Evolutionary conservation across 352 stramenopile species (phyloP), one percentile per base, ranked within the genome.

Genomic region (Pythium rishiriense): DNA sequence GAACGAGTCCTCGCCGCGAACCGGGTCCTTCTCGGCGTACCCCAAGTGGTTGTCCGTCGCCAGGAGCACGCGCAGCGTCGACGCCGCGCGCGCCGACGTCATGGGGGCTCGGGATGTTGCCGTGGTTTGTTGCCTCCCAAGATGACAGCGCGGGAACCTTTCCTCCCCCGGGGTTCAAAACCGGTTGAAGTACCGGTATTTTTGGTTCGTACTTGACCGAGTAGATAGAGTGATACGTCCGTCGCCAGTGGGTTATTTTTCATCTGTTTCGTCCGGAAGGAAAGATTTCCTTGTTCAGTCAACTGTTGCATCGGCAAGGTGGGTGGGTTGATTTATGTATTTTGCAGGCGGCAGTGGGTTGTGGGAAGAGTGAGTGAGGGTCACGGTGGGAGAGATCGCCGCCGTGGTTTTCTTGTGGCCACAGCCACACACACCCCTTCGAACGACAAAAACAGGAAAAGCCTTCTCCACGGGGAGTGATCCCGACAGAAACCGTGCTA

Each of bases 41-140:
- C 97, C 97, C 29, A 99, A 73, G 74, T 99, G 98, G 75, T 99
- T 99, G 81, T 99, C 98, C n/a, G 97, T 99, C 26, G 94, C 92
- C 43, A 99, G 58, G 54, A 99, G 72, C 65, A 99, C 93, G 21
- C 81, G 76, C 65, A 93, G 66, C 68, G 84, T 90, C 64, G 85
- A 74, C 43, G 28, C 60, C n/a, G 55, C 55, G 26, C 55, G 55
- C 41, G 42, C 1, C 50, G 29, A 29, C 19, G 26, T 22, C n/a
- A n/a, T n/a, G n/a, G n/a, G n/a, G n/a, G 67, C 54, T 24, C 64
- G 62, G 59, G 49, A 63, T 67, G 47, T 56, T 57, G 50, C 60
- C 52, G 29, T 67, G 10, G 26, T 29, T 9, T 48, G 8, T 52
- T 33, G 15, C 4, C 51, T 33, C 19, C 21, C 10, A 2, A 12